Evolutionary conservation across 2,329 filamentous ascomycete species (phyloP).

Genomic region (Chaetomium olivaceum): DNA sequence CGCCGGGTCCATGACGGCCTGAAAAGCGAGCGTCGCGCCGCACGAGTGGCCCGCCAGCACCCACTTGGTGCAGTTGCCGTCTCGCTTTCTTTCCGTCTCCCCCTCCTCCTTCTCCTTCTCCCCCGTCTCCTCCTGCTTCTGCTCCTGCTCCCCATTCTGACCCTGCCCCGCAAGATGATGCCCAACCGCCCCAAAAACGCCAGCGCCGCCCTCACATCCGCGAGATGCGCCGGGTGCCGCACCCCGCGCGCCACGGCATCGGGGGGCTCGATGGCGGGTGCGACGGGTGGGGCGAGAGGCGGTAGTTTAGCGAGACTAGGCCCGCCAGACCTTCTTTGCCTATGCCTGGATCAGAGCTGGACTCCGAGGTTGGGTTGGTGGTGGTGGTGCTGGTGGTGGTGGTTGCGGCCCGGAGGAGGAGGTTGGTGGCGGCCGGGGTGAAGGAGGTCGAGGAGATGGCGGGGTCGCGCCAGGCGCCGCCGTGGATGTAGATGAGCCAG

Average conservation of each 20-base stretch:
- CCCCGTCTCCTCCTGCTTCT: no score
- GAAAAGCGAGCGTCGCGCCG: constrained; percentile 64
- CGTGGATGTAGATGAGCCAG: constrained; percentile 55
- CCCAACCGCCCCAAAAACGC: constrained; percentile 48
- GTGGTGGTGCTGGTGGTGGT: constrained; percentile 24
- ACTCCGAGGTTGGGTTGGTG: background rate
- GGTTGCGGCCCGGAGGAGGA: constrained; percentile 38
- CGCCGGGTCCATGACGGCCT: constrained; percentile 53
- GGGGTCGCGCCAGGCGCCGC: constrained; percentile 65
- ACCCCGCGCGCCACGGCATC: constrained; percentile 37
- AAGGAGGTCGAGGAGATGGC: constrained; percentile 49
- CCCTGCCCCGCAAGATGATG: background rate
- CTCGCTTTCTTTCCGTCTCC: no score
- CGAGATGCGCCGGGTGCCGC: constrained; percentile 61
- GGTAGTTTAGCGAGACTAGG: constrained; percentile 66
- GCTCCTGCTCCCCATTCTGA: background rate
- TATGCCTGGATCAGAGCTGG: no score
- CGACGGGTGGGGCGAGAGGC: constrained; percentile 56
- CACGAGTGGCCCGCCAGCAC: constrained; percentile 63
- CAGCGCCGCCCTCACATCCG: constrained; percentile 56
- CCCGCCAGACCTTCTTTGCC: no score
- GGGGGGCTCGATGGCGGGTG: constrained; percentile 44
- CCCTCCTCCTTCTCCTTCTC: no score
- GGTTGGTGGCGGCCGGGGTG: constrained; percentile 45
- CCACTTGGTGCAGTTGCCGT: constrained; percentile 47